Evolutionary conservation across 805 yeast genomes (phyloP), one percentile per base, ranked within the genome.

Genomic region (Ogataea degrootiae): DNA sequence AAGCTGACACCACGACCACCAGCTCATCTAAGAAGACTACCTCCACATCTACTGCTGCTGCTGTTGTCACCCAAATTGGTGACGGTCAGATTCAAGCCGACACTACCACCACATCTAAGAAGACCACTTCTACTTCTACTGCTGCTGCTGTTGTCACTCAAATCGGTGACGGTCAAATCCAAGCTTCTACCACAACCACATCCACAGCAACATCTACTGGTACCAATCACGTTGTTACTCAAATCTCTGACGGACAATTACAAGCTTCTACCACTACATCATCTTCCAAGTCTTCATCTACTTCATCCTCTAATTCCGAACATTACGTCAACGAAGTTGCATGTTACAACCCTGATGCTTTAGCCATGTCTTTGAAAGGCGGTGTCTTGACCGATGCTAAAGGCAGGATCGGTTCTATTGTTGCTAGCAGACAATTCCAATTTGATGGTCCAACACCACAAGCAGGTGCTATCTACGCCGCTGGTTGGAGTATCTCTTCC

Each of bases 391-490:
- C 59, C 17, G 83, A 77, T 57, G 55, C 73, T 21, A 54, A 64
- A 50, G 76, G 76, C 44, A 75, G 83, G 73, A 67, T 77, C 48
- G 83, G 83, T 57, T 74, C 82, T 41, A 77, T 77, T 64, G 83
- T 77, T 54, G 76, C 82, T 49, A 76, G 76, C 77, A 71, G 79
- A 69, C 84, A 79, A 67, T 78, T 79, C 77, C 84, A 79, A 67
- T 79, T 79, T 59, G 84, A 79, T 60, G 83, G 83, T 58, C 83
- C 83, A 44, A 79, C 81, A 66, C 83, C 83, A 53, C 84, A 79
- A 67, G 82, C 78, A 44, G 79, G 79, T 65, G 70, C 79, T 46
- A 72, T 73, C 50, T 72, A 73, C 58, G 79, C 80, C 57, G 74
- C 72, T 45, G 79, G 79, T 50, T 74, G 79, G 79, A 65, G 75